A percentile compares a stretch with the other conserved stretches of the same genome.
Conservation (phyloP, 2,329 filamentous ascomycete species). For the Stenocarpella maydis region DNA sequence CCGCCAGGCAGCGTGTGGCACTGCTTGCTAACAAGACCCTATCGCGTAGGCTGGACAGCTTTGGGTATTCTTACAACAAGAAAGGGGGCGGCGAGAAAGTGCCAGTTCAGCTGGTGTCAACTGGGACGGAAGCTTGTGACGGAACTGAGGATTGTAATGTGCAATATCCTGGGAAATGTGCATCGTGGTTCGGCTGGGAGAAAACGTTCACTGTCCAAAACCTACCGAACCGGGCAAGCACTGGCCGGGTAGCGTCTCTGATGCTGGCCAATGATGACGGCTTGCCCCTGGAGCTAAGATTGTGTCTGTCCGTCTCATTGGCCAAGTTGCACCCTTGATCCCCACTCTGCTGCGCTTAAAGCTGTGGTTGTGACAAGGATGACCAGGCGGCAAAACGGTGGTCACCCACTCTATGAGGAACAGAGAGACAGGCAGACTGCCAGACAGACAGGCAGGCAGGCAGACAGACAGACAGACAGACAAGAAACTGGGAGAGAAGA, state of each 20-base stretch:
- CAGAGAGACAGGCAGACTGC: neutral
- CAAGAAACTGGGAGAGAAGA: no score
- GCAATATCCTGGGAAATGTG: constrained; percentile 25
- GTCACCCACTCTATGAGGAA: constrained; percentile 25
- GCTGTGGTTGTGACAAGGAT: constrained; percentile 18
- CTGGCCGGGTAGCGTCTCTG: constrained; percentile 13
- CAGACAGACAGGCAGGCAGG: no score
- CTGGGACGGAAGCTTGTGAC: neutral
- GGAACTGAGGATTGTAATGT: constrained; percentile 4
- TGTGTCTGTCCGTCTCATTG: constrained; percentile 1
- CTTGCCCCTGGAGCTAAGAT: constrained; percentile 17
- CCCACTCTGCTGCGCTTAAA: constrained; percentile 11
- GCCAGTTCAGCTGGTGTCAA: neutral
- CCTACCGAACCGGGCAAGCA: constrained; percentile 21
- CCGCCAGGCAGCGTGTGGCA: neutral
- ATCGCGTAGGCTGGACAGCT: no score
- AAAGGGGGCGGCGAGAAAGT: constrained; percentile 1
- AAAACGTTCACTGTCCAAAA: constrained; percentile 21
- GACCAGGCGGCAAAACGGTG: neutral
- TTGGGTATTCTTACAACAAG: no score
- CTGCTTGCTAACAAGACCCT: neutral
- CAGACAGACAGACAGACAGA: no score
- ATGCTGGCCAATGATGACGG: constrained; percentile 5
- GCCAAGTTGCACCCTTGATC: neutral
- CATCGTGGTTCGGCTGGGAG: neutral